Evolutionary conservation across 192 early-diverging fungal species (phyloP), one percentile per base, ranked within the genome.

Genomic region (Gryganskiella cystojenkinii): DNA sequence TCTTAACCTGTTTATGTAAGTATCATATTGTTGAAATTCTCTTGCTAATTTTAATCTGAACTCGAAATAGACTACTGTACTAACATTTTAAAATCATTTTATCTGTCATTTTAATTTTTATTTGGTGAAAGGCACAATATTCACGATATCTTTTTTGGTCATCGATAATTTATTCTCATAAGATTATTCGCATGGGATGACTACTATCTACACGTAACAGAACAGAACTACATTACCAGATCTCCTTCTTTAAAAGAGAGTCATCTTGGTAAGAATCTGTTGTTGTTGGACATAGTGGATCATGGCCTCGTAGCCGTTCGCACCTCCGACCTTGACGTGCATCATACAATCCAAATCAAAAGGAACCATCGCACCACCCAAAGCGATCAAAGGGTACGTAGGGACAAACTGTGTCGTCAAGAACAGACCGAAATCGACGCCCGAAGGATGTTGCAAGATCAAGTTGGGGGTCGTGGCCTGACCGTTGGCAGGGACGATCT

Each of bases 261-360:
- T 49, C 71, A 75, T 75, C 64, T 66, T 67, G 15, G 59, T 62
- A 3, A 75, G 40, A 56, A 75, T 75, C 31, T 75, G 49, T 17
- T 75, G 71, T n/a, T 61, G 57, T 64, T 75, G 71, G 11, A 28
- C 33, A 47, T 75, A 75, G 43, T 67, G 63, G 43, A 75, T 75
- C 47, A 49, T 75, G 19, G 71, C 71, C 9, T 63, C 49, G 37
- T 75, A 75, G n/a, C 71, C 71, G 31, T 66, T 61, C n/a, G 43
- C 30, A 24, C 71, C 71, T 30, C 71, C 71, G 45, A 75, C 71
- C 37, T 58, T 63, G 33, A 75, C 71, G 14, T 20, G 49, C 58
- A 75, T 65, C 64, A 75, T 27, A 15, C 33, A 46, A 56, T 67
- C 64, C 24, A 75, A 34, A 52, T 75, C 71, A 75, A 75, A 75